Evolutionary conservation across 371 early-diverging fungal genomes (phyloP).

Genomic region (Circinella umbellata): DNA sequence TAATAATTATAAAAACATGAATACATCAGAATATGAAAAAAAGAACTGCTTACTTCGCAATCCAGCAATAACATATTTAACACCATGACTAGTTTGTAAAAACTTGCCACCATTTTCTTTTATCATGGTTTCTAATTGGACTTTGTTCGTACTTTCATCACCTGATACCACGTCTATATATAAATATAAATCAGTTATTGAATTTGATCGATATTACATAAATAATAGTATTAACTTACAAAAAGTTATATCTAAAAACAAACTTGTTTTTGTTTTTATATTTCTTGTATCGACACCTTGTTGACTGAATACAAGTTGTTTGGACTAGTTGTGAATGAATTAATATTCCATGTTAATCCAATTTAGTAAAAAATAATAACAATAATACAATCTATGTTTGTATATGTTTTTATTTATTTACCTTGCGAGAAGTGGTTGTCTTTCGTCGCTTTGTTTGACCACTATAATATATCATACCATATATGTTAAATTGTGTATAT

Average conservation of each 20-base stretch:
- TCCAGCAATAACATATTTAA: slow-evolving; percentile 64
- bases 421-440: not conserved
- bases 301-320: slow-evolving; percentile 28
- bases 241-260: slow-evolving; percentile 68
- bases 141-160: slow-evolving; percentile 44
- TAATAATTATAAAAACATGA: no score
- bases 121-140: slow-evolving; percentile 61
- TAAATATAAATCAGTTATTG: not conserved
- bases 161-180: slow-evolving; percentile 52
- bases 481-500: no score
- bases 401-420: not conserved
- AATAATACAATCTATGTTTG: no score
- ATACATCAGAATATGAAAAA: not conserved
- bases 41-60: slow-evolving; percentile 33
- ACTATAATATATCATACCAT: not conserved
- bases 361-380: no score
- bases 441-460: slow-evolving; percentile 10
- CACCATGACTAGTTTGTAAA: slow-evolving; percentile 56
- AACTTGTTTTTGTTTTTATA: slow-evolving; percentile 38
- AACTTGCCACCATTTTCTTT: slow-evolving; percentile 67
- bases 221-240: slow-evolving; percentile 39
- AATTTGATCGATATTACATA: not conserved
- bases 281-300: slow-evolving; percentile 52
- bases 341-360: no score
- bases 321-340: not conserved